Base-by-base conservation (phyloP, 1,284 basidiomycete species). In the Malassezia caprae region DNA sequence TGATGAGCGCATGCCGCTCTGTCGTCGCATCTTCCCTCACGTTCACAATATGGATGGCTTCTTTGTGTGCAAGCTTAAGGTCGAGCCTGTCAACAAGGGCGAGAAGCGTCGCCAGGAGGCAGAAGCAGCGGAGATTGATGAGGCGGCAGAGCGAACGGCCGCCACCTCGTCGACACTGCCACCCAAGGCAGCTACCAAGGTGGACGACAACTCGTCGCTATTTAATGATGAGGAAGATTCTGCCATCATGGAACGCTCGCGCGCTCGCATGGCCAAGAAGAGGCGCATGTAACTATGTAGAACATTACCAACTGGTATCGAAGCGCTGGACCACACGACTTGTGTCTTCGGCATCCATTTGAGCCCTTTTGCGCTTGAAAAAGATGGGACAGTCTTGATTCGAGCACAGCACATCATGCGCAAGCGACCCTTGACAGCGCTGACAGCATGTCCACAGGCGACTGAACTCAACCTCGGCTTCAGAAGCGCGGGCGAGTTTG, bases 371-470 rank as follows among this genome's bases (percentile, higher is more conserved):
- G 37, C 93, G 79, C 83, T 93, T 90, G 75, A 96, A 96, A 76
- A 91, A 96, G 61, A 96, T 96, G 0, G 93, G 93, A 65, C 93
- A 98, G 76, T 98, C 93, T 70, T 88, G 91, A 71, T 88, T 93
- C 0, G 88, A 88, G 72, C 93, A 98, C 34, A 98, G 79, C 17
- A 96, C 93, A 70, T 98, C 93, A 84, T 93, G 65, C 4, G 72
- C 62, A 52, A 74, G 53, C 27, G 66, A 67, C 15, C 72, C 70
- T 48, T 70, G 67, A 51, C 72, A 74, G 8, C 72, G 63, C 58
- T 74, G 72, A 40, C 72, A 74, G 54, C 70, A 72, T 12, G 70
- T 73, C 72, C 72, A 74, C 24, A 74, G 53, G 2, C 72, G 61
- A 3, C 69, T 68, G 23, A 71, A 74, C 46, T 73, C 70, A 23